Base-by-base conservation (phyloP, 306 rosid species). In the Trifolium subterraneum region DNA sequence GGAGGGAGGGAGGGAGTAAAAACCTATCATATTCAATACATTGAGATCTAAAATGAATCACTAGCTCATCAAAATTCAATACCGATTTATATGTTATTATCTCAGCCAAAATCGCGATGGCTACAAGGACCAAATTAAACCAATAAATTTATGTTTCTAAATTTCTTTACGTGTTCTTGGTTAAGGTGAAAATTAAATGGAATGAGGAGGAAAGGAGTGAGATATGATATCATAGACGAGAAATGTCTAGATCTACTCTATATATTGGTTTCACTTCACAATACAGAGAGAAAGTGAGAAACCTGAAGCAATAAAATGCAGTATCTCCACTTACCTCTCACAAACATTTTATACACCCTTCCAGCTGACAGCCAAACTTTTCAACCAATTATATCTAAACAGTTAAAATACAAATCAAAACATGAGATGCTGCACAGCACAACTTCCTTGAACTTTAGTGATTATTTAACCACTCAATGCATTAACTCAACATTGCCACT, bases 381-480 rank as follows among this genome's bases (percentile, higher is more conserved):
- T 31, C 59, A 42, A 35, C 35, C 36, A 33, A 58, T 47, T 11
- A 42, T 20, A 10, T 47, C 70, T 35, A 58, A 66, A 56, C 42
- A 61, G 51, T 52, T 45, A 11, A 65, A 29, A 64, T 50, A 64
- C 20, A 64, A 54, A 64, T 38, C 67, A 54, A 64, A 79, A 75
- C 41, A 55, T 4, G 68, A 35, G 78, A 10, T 20, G 64, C 45
- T 41, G 22, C 15, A 35, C 38, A 72, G 22, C 15, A 35, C 38
- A 72, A 44, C 19, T 33, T 10, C 38, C 16, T 71, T 15, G 15
- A 52, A 63, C 39, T 38, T 39, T 39, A 13, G 48, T 39, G 59
- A 39, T 33, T 27, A 6, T 70, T 61, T 33, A 14, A 36, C 50
- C 22, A 8, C 38, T 50, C 66, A 12, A 64, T 45, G 47, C 52